Evolutionary conservation across 768 basidiomycete genomes (phyloP), one percentile per base, ranked within the genome.

Genomic region (Lactarius vividus): DNA sequence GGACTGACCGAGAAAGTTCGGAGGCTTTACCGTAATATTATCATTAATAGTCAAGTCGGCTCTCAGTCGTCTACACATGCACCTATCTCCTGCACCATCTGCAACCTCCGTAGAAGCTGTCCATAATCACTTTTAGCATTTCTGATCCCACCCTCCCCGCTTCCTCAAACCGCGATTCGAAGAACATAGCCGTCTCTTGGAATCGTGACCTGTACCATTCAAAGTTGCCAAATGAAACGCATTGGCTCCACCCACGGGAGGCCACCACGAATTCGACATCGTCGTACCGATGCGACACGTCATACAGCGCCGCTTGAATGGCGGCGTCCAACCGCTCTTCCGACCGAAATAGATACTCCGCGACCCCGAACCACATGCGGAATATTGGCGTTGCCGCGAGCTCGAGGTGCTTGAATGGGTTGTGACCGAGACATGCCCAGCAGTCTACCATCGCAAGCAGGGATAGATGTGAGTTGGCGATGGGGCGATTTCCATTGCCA

Each of bases 371-470:
- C 88, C 96, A 98, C 68, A 99, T 83, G 60, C 95, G 85, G 79
- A 99, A 99, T 40, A 98, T 84, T 0, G 97, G 97, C 2, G 96
- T 99, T 9, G 95, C 96, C 0, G 96, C 96, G 54, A 98, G 86
- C 9, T 89, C 84, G 68, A 98, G 86, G 78, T 98, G 96, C 39
- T 85, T 87, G 74, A 92, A 96, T 0, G 97, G 97, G 61, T 91
- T 85, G 73, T 97, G 95, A 0, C 81, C 79, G 59, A 98, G 85
- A 59, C 85, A 84, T 9, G 92, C 89, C 97, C 97, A 99, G 72
- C 92, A 96, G 77, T 99, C 97, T 23, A 98, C 97, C 95, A 99
- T 98, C 18, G 96, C 95, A 57, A 98, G 85, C 9, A 99, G 82
- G 10, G 93, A 88, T 62, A 98, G 85, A 75, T 99, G 96, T 1